Evolutionary conservation across 2,329 filamentous ascomycete species (phyloP), one percentile per base, ranked within the genome.

Genomic region (Pestalotiopsis sp.): DNA sequence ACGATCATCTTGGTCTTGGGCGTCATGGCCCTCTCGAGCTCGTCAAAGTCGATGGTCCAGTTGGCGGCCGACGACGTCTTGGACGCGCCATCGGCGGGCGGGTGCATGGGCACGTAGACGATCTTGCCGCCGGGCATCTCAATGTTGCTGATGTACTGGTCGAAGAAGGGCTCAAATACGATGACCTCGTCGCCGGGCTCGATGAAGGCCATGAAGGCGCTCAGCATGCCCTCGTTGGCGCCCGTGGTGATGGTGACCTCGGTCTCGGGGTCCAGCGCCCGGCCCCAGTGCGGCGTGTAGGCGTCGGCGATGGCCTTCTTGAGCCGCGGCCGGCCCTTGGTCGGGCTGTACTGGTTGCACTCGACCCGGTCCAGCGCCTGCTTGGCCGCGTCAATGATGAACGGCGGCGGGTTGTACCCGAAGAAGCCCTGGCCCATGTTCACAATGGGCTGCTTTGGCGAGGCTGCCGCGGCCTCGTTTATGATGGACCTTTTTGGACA

Each of bases 91-190:
- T 94, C 90, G 71, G 88, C 86, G 11, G 96, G 96, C 36, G 96
- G 95, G 71, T 96, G 93, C 78, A 99, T 86, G n/a, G 96, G 95
- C 27, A 98, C 95, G 78, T 98, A 98, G 74, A 95, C 92, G 72
- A 98, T 93, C 78, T 92, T 97, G 73, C 96, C 96, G 65, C 96
- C 96, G 0, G 96, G 91, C 95, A 99, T 98, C 81, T 98, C 93
- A 72, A 99, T 98, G 82, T 99, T 99, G 85, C 92, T 94, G 73
- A 99, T 97, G 80, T 98, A 97, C 90, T 99, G 96, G 81, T 99
- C 96, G 79, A 98, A 68, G 67, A 68, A 66, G 41, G 64, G 57
- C 62, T 66, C 63, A 20, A 68, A 66, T 38, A 68, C 41, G 66
- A 68, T 65, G 61, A 68, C 62, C 27, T 68, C 62, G 49, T 68